Percentiles rank a stretch among this genome's conserved stretches.
phyloP scores from a whole-genome alignment of 495 filamentous ascomycete species.

The Penicillium flavigenum region DNA sequence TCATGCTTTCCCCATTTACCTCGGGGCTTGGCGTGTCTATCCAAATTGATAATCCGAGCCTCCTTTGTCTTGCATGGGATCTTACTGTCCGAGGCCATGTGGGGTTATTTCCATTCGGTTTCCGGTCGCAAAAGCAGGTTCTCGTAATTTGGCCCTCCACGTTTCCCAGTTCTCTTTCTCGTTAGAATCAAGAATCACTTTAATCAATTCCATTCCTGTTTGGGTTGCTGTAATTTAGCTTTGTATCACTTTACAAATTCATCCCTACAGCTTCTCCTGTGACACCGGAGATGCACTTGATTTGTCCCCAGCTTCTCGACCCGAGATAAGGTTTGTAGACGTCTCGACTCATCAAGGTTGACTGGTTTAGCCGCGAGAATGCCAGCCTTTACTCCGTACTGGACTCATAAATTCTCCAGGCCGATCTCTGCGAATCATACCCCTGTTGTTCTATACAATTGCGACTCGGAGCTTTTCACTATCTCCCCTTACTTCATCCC shows the following conservation, averaged over 20 bases:
- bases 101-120: conserved; percentile 15
- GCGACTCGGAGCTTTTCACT: conserved; percentile 19
- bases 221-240: background rate
- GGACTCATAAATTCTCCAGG: background rate
- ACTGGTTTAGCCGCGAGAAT: conserved; percentile 10
- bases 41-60: conserved; percentile 23
- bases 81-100: conserved; percentile 25
- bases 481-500: conserved; percentile 26
- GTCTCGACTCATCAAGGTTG: conserved; percentile 15
- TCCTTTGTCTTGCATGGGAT: conserved; percentile 28
- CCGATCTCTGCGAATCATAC: background rate
- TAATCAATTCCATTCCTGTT: background rate
- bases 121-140: conserved; percentile 30
- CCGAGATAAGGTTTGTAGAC: conserved; percentile 31
- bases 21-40: conserved; percentile 11
- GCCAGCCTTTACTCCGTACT: background rate
- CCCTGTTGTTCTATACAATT: background rate
- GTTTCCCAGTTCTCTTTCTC: conserved; percentile 19
- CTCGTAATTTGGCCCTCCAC: conserved; percentile 19
- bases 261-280: conserved; percentile 13
- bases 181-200: conserved; percentile 15
- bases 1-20: conserved; percentile 22
- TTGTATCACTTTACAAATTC: conserved; percentile 1
- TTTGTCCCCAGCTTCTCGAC: conserved; percentile 21
- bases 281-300: conserved; percentile 20